Conservation (phyloP, 768 basidiomycete genomes). For the Tephrocybe rancida region DNA sequence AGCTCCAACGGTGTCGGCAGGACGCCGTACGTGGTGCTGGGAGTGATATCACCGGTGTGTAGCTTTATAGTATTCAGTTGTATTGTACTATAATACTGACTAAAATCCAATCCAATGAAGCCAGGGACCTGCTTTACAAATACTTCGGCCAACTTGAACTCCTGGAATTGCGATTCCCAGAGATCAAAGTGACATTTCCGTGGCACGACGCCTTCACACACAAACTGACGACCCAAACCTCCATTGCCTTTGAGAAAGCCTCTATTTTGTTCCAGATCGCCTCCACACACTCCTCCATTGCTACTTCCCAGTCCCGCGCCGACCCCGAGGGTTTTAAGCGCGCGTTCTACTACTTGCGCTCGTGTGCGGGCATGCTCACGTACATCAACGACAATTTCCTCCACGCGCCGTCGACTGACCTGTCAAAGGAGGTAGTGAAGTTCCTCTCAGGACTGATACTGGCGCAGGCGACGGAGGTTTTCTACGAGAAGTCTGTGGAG, state of each 20-base stretch:
- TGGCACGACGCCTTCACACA: conserved; percentile 97
- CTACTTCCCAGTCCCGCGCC: conserved; percentile 79
- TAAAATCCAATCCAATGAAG: conserved; percentile 34
- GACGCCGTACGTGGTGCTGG: conserved; percentile 97
- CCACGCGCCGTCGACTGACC: conserved; percentile 94
- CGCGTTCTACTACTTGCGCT: conserved; percentile 88
- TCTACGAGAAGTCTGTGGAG: conserved; percentile 91
- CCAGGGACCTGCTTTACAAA: conserved; percentile 94
- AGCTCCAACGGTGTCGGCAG: conserved; percentile 89
- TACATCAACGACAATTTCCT: conserved; percentile 99
- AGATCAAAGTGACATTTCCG: conserved; percentile 93
- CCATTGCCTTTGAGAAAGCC: conserved; percentile 97
- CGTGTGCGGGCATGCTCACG: conserved; percentile 93
- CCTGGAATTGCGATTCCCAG: conserved; percentile 94
- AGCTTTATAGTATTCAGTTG: background rate
- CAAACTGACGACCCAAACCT: conserved; percentile 93
- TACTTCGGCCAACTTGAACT: conserved; percentile 99
- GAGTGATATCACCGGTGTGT: conserved; percentile 89
- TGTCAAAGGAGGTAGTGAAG: conserved; percentile 93
- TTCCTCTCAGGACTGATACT: conserved; percentile 86
- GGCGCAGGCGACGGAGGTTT: conserved; percentile 95
- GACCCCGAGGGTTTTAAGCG: conserved; percentile 93
- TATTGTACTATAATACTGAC: background rate
- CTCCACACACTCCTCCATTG: conserved; percentile 90
- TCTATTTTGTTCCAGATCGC: conserved; percentile 97